Percentiles rank a stretch among this genome's conserved stretches.
Conservation (phyloP, 768 basidiomycete genomes). For the Psilocybe tampanensis region DNA sequence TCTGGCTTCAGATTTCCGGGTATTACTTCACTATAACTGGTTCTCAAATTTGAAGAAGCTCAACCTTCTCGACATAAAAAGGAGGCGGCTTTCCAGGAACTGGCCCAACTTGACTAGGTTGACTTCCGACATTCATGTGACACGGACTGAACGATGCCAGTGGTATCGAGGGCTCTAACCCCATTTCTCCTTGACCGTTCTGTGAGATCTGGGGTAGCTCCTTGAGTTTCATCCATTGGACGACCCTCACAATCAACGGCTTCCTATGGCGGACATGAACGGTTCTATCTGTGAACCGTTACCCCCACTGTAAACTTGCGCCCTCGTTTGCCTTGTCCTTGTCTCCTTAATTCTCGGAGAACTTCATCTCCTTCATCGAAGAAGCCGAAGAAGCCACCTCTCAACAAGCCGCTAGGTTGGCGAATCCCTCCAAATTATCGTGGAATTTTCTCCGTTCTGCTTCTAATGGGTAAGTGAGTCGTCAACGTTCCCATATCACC, state of each 20-base stretch:
- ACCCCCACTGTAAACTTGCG: background rate
- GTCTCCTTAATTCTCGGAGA: constrained; percentile 5
- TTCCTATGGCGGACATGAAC: background rate
- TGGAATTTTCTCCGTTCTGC: no score
- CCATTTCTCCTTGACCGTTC: background rate
- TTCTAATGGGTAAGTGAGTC: no score
- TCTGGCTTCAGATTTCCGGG: no score
- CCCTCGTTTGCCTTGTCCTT: background rate
- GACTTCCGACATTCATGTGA: no score
- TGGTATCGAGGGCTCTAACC: no score
- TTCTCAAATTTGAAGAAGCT: no score
- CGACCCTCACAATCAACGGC: background rate
- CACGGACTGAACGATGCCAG: no score
- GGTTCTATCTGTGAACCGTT: background rate
- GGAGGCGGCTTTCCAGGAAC: no score
- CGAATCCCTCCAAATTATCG: background rate
- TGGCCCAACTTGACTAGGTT: no score
- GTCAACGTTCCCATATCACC: background rate
- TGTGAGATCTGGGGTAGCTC: background rate
- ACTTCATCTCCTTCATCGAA: background rate
- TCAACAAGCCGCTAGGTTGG: background rate
- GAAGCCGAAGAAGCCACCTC: background rate
- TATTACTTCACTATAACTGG: no score
- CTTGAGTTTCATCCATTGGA: background rate
- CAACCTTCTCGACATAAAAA: no score